Base-by-base conservation (phyloP, 2,329 filamentous ascomycete genomes). In the Colletotrichum sp. region DNA sequence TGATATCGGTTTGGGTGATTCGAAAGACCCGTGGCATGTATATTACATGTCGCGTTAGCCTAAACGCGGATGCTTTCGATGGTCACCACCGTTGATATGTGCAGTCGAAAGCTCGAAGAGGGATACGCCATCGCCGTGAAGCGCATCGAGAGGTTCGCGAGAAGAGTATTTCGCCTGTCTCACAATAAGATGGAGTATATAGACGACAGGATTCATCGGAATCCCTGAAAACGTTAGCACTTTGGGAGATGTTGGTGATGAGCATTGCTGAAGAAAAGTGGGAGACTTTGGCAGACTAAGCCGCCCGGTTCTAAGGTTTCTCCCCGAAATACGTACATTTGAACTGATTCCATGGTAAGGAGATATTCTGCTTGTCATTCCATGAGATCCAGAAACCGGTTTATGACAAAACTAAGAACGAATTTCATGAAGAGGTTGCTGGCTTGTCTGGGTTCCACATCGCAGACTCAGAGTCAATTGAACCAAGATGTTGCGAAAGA, bases 111-210 rank as follows among this genome's bases (percentile, higher is more conserved):
- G 43, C n/a, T 13, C n/a, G 43, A 1, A 52, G 1, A 13, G n/a
- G 43, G n/a, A 21, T 52, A 21, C 10, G 12, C 18, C n/a, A 52
- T 52, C 43, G 43, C 3, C 43, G 0, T 52, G 43, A 13, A 52
- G 43, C 43, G 2, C 43, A 21, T 7, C n/a, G 43, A 52, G 43
- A 21, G 10, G n/a, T 21, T 52, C 12, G 2, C 6, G 3, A n/a
- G 43, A 52, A 21, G n/a, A 7, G 10, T 0, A 18, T 21, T 21
- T 21, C 5, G n/a, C 4, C 10, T 21, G 4, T 24, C n/a, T 7
- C 3, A 21, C 3, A 52, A 7, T 12, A 7, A 3, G n/a, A 21
- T 21, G 4, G n/a, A 52, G n/a, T 52, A 52, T 3, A 21, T 3
- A 52, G 1, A 7, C 43, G 43, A 48, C n/a, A 7, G 18, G 18